Evolutionary conservation across 257 asterid species (phyloP), one percentile per base, ranked within the genome.

Genomic region (Handroanthus guayacan): DNA sequence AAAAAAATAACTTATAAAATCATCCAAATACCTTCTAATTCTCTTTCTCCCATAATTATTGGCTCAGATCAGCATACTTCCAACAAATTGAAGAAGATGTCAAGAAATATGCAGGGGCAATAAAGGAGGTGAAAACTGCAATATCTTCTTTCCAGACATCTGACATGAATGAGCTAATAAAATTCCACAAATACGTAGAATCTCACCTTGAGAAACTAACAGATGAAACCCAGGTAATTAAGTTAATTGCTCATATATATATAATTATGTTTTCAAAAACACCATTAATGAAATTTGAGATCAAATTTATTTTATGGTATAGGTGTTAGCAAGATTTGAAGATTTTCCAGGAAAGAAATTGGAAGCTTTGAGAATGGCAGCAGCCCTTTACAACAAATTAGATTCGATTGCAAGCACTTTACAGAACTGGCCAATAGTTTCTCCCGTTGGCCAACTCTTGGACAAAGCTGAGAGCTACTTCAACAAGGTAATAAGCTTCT

Each of bases 31-130:
- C 31, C 31, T 25, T 25, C 31, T 25, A 25, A 25, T 0, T 25
- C 31, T 25, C 31, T 25, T 25, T 25, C 1, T 58, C 25, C 18
- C 31, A 58, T 17, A 12, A 11, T n/a, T 48, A 54, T 62, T 20
- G 20, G 12, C 37, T 79, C 90, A 94, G 99, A 89, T 94, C 99
- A 52, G 86, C 98, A 47, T 92, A 94, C 85, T 87, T 89, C 71
- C 83, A 75, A 83, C 98, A 94, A 82, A 94, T 94, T 18, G 98
- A 94, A 79, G 97, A 88, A 82, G 97, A 92, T 75, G 90, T 89
- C 43, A 90, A 79, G 78, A 85, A 81, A 38, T 84, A 89, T 58
- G 90, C 82, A 8, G 81, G 75, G 60, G 52, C 82, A 4, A 79
- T 92, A 69, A 87, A 56, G 82, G 91, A 90, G 82, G 41, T 90